Evolutionary conservation across 495 filamentous ascomycete species (phyloP), one percentile per base, ranked within the genome.

Genomic region (Poronia punctata): DNA sequence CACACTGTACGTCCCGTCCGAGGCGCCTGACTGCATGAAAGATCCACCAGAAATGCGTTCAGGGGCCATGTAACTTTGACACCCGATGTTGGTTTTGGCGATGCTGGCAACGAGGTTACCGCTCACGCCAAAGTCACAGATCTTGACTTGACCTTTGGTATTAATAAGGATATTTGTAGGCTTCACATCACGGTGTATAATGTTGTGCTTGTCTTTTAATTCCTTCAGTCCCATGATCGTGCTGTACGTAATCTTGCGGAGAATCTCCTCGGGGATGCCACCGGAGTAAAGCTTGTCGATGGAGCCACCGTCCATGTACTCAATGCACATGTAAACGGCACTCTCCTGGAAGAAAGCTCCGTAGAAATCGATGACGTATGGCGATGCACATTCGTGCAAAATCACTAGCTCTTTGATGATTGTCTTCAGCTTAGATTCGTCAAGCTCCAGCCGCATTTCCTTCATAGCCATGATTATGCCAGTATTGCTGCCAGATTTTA

Each of bases 331-430:
- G 59, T 97, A 99, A 4, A 99, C 92, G 1, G 92, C 89, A 15
- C 92, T 92, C 67, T 99, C 92, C 62, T 99, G 92, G 69, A 95
- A 99, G 62, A 99, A 99, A 3, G 92, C 92, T 6, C 92, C 92
- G 60, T 95, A 99, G 56, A 99, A 99, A 56, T 97, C 90, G 56
- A 99, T 86, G 45, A 99, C 95, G 58, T 87, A 95, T 0, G 92
- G 93, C 4, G 88, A 95, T 12, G 88, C 67, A 55, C 92, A 99
- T 38, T 89, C 85, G 64, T 99, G 92, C 6, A 99, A 73, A 42
- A 99, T 88, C 50, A 97, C 88, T 31, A 99, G 67, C 58, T 99
- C 92, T 82, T 97, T 99, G 54, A 97, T 88, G 57, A 99, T 99
- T 29, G 92, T 86, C 4, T 84, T 80, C 59, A 99, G 95, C 60